A percentile compares a stretch with the other conserved stretches of the same genome.
phyloP scores from a whole-genome alignment of 306 rosid species.

The Fragaria iinumae region DNA sequence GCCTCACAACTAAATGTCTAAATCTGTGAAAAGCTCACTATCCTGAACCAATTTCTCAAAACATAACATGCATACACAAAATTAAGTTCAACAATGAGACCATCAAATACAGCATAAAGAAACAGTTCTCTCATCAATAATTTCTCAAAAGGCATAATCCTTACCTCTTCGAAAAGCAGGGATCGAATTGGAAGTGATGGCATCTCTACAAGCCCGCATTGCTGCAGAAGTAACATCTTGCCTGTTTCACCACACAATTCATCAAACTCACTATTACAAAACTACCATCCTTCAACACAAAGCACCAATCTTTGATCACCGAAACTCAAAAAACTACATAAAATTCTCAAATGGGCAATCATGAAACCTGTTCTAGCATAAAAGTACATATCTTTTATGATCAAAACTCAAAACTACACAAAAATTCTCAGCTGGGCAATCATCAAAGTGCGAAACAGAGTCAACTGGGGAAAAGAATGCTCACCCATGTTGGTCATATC shows the following conservation, averaged over 20 bases:
- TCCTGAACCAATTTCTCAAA: background rate
- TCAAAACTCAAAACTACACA: background rate
- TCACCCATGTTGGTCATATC: conserved; percentile 95
- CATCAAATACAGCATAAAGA: background rate
- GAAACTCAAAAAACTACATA: background rate
- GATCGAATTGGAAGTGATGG: conserved; percentile 90
- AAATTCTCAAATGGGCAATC: conserved; percentile 11
- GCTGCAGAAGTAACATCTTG: conserved; percentile 91
- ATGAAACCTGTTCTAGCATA: background rate
- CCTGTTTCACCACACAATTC: conserved; percentile 35
- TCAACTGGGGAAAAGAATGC: conserved; percentile 14
- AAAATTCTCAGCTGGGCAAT: conserved; percentile 13
- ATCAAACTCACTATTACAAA: background rate
- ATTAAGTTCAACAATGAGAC: background rate
- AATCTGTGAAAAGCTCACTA: background rate
- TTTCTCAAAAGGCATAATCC: background rate
- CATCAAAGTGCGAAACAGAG: background rate
- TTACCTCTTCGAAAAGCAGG: conserved; percentile 92
- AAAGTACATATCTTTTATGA: background rate
- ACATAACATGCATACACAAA: background rate
- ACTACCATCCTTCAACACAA: background rate
- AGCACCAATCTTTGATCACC: background rate
- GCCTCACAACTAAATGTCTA: background rate
- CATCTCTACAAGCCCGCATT: conserved; percentile 93
- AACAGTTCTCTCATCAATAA: background rate